phyloP scores from a whole-genome alignment of 106 monocot species.

The Vanilla planifolia region DNA sequence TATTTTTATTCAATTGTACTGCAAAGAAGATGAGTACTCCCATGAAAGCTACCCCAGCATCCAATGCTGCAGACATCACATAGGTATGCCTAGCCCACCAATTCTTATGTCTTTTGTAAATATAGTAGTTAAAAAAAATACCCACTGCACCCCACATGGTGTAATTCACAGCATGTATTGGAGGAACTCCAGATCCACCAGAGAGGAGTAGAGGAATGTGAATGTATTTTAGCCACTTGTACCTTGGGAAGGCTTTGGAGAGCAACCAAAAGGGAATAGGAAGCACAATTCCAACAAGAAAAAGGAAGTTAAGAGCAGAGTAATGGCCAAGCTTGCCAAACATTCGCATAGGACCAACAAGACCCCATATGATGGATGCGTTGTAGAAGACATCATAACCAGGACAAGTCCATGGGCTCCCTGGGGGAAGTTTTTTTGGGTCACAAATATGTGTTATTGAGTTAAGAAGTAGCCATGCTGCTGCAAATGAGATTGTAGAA shows the following conservation, averaged over 20 bases:
- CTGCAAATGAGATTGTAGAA: constrained; percentile 38
- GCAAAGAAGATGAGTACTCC: constrained; percentile 57
- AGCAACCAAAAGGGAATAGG: constrained; percentile 69
- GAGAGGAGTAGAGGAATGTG: constrained; percentile 67
- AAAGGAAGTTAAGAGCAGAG: constrained; percentile 41
- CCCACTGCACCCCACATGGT: constrained; percentile 61
- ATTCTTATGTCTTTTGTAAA: constrained; percentile 37
- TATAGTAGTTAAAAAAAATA: constrained; percentile 54
- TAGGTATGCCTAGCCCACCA: constrained; percentile 93
- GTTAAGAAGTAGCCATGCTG: constrained; percentile 74
- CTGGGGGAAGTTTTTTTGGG: constrained; percentile 30
- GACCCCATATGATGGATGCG: constrained; percentile 87
- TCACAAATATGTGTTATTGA: constrained; percentile 62
- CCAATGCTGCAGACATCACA: constrained; percentile 64
- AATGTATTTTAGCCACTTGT: constrained; percentile 49
- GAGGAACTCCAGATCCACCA: constrained; percentile 49
- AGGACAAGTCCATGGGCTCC: constrained; percentile 94
- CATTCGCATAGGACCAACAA: constrained; percentile 65
- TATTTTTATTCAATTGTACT: constrained; percentile 29
- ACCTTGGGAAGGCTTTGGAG: constrained; percentile 37
- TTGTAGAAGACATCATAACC: constrained; percentile 50
- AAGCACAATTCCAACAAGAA: constrained; percentile 51
- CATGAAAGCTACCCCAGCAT: constrained; percentile 90
- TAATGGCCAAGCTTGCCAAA: constrained; percentile 52
- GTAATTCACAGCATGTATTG: constrained; percentile 59